Evolutionary conservation across 106 monocot genomes (phyloP).

Genomic region (Chionographis japonica): DNA sequence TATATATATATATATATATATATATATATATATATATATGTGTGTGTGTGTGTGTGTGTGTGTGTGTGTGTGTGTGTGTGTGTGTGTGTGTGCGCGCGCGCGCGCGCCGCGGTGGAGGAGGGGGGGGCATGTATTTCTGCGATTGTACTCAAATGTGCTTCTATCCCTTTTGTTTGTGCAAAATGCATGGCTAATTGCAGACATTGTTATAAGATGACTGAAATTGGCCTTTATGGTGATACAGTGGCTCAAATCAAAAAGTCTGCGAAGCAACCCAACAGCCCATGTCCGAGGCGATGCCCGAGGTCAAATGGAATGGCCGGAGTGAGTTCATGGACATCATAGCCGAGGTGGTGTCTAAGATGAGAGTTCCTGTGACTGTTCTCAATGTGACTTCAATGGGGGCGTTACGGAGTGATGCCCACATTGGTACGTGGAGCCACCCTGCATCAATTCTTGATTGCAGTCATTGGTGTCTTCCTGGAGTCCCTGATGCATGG

Average conservation of each 20-base stretch:
- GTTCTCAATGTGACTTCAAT: slow-evolving; percentile 88
- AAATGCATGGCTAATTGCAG: no score
- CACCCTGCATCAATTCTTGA: slow-evolving; percentile 55
- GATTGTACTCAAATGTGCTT: no score
- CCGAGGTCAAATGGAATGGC: slow-evolving; percentile 29
- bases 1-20: no score
- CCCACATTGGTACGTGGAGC: slow-evolving; percentile 81
- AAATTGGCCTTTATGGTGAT: neutral
- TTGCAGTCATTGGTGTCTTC: slow-evolving; percentile 98
- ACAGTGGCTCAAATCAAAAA: slow-evolving; percentile 61
- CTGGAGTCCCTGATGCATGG: slow-evolving; percentile 98
- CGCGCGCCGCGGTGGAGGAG: no score
- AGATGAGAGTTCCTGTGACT: slow-evolving; percentile 64
- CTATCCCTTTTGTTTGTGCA: no score
- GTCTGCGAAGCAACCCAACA: slow-evolving; percentile 58
- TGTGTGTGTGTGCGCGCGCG: no score
- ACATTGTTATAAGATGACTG: neutral
- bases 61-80: no score
- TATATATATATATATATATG: no score
- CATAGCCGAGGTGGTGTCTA: slow-evolving; percentile 53
- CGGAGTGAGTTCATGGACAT: slow-evolving; percentile 67
- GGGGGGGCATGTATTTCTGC: no score
- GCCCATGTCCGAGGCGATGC: slow-evolving; percentile 34
- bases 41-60: no score
- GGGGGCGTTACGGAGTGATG: slow-evolving; percentile 87